Evolutionary conservation across 768 basidiomycete species (phyloP), one percentile per base, ranked within the genome.

Genomic region (Hortiboletus flavorubellus): DNA sequence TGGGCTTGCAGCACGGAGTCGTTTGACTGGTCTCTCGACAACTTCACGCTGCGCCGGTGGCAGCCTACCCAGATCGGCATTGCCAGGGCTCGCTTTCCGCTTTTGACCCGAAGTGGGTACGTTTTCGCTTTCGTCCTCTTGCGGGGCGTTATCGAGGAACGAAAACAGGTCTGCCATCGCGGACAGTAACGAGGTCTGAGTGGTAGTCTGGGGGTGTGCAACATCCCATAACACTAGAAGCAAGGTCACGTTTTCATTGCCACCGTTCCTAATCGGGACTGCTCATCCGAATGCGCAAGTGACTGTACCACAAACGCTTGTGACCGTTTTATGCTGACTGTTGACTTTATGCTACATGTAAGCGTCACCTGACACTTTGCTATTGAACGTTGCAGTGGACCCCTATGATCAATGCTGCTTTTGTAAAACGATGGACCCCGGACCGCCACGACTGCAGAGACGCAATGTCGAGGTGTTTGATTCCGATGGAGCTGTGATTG

Each of bases 1-100:
- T 5, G 86, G 85, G 3, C 85, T 79, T 0, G 76, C 77, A n/a
- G 84, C 58, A 38, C 87, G 78, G 5, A 78, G 69, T 64, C 80
- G 85, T 71, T 93, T 93, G 1, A 72, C 62, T 3, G 73, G 55
- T 53, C 68, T 62, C 16, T 66, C 70, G 3, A 78, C 73, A 40
- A 64, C 69, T 37, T 66, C 66, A 48, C 58, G 66, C 30, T 61
- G 62, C 0, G 12, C 56, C 11, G 53, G 58, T 30, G 30, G 58
- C 12, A 41, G 50, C 33, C 53, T 31, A 16, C 31, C 37, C n/a
- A 37, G 46, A 42, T 58, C 56, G 23, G 16, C 39, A 47, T 23
- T 41, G 10, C 53, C 30, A 21, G 58, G 51, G 38, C 59, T 58
- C n/a, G 58, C 43, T 56, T 71, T 71, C 50, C 70, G 64, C 38